Base-by-base conservation (phyloP, 768 basidiomycete genomes). In the Phlebiopsis gigantea region DNA sequence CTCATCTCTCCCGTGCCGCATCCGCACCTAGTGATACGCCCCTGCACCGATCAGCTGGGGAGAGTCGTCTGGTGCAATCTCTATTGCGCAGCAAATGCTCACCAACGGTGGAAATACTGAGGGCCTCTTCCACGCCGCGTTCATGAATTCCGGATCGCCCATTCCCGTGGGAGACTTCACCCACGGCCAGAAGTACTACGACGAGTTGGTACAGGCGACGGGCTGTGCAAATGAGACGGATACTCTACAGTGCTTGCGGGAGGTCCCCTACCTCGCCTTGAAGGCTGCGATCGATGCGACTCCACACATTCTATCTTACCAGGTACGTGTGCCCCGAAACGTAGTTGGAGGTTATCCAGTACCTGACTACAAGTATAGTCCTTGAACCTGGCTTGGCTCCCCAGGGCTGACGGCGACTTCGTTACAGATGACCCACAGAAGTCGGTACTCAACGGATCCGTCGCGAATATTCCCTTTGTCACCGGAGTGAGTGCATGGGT, bases 391-490 rank as follows among this genome's bases (percentile, higher is more conserved):
- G 42, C 79, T 0, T 84, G 77, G 78, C 61, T 75, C 4, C 80
- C 80, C 31, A 72, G 77, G 4, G 67, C 72, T 4, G 82, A 84
- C 58, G 81, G 79, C 0, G 62, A 69, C 1, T 77, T 83, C 62
- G 56, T 84, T 24, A 70, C 71, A 0, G 77, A 75, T 25, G 59
- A 17, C 15, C 58, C 78, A 9, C 56, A 53, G 72, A 74, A 60
- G 64, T 69, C 79, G 6, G 71, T 81, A 7, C 64, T 71, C 47
- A 57, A 75, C 25, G 78, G 78, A 0, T 72, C 68, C 43, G 69
- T 82, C 12, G 78, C 80, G 0, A 72, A 75, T 8, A 68, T 83
- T 5, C 80, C 79, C 0, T 76, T 77, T 58, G 66, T 84, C 28
- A 78, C 70, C 0, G 79, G 79, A 4, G 57, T 65, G 24, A 29